A percentile compares a stretch with the other conserved stretches of the same genome.
Evolutionary conservation across 2,329 filamentous ascomycete genomes (phyloP).

Genomic region (Cladophialophora carrionii): DNA sequence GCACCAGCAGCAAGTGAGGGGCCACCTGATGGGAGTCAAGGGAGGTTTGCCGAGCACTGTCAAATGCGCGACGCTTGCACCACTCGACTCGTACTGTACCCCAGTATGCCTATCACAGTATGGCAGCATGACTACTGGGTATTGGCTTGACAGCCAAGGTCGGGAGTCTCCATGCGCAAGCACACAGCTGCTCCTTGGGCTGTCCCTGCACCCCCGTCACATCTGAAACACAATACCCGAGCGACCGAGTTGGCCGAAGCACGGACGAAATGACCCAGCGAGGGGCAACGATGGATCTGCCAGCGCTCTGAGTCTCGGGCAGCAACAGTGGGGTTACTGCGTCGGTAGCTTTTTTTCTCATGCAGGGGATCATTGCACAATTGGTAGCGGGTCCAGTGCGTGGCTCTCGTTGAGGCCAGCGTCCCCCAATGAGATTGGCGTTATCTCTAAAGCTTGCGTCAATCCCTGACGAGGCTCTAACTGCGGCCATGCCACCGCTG

Average conservation of each 20-base stretch:
- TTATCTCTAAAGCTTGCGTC: conserved; percentile 11
- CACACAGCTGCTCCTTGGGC: background rate
- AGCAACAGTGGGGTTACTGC: conserved; percentile 12
- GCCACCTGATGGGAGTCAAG: background rate
- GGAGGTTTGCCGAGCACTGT: background rate
- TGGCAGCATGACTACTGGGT: background rate
- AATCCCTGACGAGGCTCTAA: conserved; percentile 20
- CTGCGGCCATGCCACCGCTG: conserved; percentile 9
- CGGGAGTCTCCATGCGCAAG: background rate
- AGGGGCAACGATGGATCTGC: conserved; percentile 12
- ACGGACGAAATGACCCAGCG: conserved; percentile 12
- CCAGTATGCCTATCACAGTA: too few relatives aligned
- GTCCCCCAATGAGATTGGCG: conserved; percentile 20
- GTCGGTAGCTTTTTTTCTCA: conserved; percentile 16
- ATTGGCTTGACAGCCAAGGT: background rate
- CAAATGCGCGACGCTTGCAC: background rate
- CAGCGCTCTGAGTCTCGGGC: background rate
- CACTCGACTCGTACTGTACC: background rate
- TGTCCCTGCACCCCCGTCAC: conserved; percentile 4
- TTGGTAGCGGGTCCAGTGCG: conserved; percentile 17
- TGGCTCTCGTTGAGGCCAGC: conserved; percentile 10
- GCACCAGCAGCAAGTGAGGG: conserved; percentile 9
- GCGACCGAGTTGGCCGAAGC: conserved; percentile 5
- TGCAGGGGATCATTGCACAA: conserved; percentile 27
- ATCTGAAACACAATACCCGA: conserved; percentile 17